phyloP scores from a whole-genome alignment of 164 flowering plant species.

The Vitis rupestris region DNA sequence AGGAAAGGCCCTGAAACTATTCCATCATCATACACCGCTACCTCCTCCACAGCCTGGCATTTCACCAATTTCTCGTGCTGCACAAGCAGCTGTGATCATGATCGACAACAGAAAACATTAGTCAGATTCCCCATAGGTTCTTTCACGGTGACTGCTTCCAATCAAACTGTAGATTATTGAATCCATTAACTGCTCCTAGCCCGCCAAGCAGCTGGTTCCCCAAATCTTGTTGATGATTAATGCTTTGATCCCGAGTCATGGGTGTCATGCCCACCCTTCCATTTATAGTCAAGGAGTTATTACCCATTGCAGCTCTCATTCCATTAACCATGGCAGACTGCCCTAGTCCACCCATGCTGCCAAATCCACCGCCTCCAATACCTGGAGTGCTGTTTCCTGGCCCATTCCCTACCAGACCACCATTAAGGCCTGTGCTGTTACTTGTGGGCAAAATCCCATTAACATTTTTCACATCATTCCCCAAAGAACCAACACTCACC shows the following conservation, averaged over 20 bases:
- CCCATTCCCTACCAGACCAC: conserved; percentile 52
- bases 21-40: background rate
- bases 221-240: conserved; percentile 73
- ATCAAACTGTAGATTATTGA: conserved; percentile 78
- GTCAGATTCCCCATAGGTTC: background rate
- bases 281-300: conserved; percentile 55
- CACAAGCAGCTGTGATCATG: conserved; percentile 26
- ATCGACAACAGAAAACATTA: background rate
- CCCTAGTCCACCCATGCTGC: conserved; percentile 56
- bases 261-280: conserved; percentile 62
- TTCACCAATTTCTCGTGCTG: conserved; percentile 21
- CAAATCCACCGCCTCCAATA: conserved; percentile 46
- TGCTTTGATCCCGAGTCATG: conserved; percentile 46
- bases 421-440: conserved; percentile 35
- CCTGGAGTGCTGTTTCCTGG: conserved; percentile 34
- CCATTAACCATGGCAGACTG: conserved; percentile 55
- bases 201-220: conserved; percentile 72
- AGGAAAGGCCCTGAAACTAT: conserved; percentile 19
- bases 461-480: conserved; percentile 61
- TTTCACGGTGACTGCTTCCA: conserved; percentile 76
- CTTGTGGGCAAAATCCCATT: conserved; percentile 54
- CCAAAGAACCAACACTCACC: conserved; percentile 50
- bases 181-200: conserved; percentile 75
- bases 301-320: conserved; percentile 59
- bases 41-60: conserved; percentile 13